Evolutionary conservation across 2,329 filamentous ascomycete genomes (phyloP).

Genomic region (Ceratocystis diversiconidia): DNA sequence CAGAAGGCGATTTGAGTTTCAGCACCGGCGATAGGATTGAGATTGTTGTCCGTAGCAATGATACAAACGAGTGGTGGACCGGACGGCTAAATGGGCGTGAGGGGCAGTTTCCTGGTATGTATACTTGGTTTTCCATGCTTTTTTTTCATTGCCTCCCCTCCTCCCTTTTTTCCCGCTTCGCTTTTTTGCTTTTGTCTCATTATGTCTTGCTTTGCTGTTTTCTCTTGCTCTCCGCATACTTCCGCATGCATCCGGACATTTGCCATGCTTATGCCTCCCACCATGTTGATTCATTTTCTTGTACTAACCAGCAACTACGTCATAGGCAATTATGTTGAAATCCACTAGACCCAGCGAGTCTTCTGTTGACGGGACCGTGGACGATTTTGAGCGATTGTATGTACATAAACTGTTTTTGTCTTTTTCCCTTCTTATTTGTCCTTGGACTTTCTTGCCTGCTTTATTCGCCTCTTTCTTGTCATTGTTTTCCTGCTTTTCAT

Average conservation of each 20-base stretch:
- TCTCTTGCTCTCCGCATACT: neutral
- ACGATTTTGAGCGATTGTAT: neutral
- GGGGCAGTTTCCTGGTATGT: constrained; percentile 87
- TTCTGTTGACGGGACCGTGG: neutral
- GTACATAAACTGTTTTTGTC: neutral
- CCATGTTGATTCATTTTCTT: neutral
- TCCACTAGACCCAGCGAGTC: neutral
- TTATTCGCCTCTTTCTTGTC: neutral
- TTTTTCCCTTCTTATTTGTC: neutral
- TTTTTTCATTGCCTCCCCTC: too few relatives aligned
- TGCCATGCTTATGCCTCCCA: neutral
- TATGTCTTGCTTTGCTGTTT: neutral
- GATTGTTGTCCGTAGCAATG: constrained; percentile 67
- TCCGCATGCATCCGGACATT: neutral
- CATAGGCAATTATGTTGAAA: constrained; percentile 9
- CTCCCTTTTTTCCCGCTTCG: neutral
- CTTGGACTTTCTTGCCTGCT: neutral
- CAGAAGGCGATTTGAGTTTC: constrained; percentile 87
- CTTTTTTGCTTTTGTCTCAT: neutral
- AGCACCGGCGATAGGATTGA: constrained; percentile 79
- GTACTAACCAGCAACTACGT: neutral
- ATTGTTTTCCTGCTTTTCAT: neutral
- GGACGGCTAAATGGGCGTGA: constrained; percentile 65
- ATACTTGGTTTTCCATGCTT: neutral
- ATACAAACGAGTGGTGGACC: constrained; percentile 95